These are phyloP conservation scores for Penicillium macrosclerotiorum DNA, from an alignment of 495 filamentous ascomycete species.

Conservation along the genomic window DNA sequence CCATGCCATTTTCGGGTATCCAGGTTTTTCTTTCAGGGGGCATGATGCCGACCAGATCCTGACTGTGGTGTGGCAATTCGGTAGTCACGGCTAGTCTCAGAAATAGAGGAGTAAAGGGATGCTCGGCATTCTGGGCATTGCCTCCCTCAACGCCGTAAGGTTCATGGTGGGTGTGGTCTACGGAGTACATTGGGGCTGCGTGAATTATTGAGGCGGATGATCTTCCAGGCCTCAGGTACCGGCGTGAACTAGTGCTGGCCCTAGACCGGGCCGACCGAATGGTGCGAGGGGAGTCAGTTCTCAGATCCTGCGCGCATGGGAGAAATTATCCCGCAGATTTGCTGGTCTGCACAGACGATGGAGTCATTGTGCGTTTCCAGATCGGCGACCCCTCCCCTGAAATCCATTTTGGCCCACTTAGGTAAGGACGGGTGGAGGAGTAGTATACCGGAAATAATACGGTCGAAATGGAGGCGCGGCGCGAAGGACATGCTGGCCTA, in stretches of 20 bases:
- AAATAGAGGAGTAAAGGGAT: neutral
- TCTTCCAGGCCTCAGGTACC: constrained; percentile 22
- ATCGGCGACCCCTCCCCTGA: constrained; percentile 14
- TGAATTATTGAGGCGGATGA: constrained; percentile 16
- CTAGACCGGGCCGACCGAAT: constrained; percentile 21
- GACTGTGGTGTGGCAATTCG: neutral
- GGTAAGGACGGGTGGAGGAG: constrained; percentile 3
- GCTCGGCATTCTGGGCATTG: constrained; percentile 8
- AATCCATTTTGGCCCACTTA: constrained; percentile 3
- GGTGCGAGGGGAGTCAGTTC: neutral
- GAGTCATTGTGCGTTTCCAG: constrained; percentile 23
- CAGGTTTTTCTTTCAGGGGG: neutral
- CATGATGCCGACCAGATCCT: neutral
- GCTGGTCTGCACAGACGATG: constrained; percentile 3
- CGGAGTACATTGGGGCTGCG: constrained; percentile 4
- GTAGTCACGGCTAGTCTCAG: neutral
- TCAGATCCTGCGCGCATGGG: too few species aligned
- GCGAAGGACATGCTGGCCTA: neutral
- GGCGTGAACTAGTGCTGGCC: constrained; percentile 8
- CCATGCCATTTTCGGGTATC: constrained; percentile 1
- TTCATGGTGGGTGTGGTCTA: neutral
- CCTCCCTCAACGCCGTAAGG: too few species aligned
- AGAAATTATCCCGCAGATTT: constrained; percentile 24
- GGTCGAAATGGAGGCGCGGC: neutral
- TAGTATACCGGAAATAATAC: constrained; percentile 1